Conservation (phyloP, 75 land plant species). For the Pseudotsuga menziesii region DNA sequence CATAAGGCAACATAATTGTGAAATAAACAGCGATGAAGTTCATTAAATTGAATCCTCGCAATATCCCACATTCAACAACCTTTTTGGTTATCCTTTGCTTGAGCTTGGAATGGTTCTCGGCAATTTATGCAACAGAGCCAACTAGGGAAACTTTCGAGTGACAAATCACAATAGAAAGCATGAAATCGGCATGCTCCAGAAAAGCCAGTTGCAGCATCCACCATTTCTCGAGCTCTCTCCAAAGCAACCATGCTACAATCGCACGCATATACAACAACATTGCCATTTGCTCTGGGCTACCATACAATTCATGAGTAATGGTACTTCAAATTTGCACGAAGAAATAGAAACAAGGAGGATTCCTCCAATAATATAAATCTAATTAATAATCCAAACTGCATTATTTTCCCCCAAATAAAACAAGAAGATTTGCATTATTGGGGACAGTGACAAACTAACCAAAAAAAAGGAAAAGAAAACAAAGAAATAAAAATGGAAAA, state of each 20-base stretch:
- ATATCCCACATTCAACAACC: conserved; percentile 2
- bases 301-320: background rate
- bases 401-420: background rate
- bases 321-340: background rate
- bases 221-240: conserved; percentile 48
- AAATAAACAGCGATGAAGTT: background rate
- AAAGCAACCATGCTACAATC: conserved; percentile 77
- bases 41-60: background rate
- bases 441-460: background rate
- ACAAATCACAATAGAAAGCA: conserved; percentile 64
- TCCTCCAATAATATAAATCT: background rate
- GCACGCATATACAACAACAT: conserved; percentile 63
- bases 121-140: conserved; percentile 63
- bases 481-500: background rate
- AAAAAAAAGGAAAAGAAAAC: background rate
- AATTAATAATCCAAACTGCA: background rate
- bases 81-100: background rate
- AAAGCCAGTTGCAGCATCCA: conserved; percentile 14
- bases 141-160: conserved; percentile 44
- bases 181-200: conserved; percentile 33
- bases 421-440: background rate
- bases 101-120: conserved; percentile 11
- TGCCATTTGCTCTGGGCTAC: conserved; percentile 41
- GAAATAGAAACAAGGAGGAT: conserved; percentile 2
- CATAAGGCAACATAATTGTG: background rate